phyloP scores from a whole-genome alignment of 1,139 yeast genomes.

The Debaryomycetaceae sp. region DNA sequence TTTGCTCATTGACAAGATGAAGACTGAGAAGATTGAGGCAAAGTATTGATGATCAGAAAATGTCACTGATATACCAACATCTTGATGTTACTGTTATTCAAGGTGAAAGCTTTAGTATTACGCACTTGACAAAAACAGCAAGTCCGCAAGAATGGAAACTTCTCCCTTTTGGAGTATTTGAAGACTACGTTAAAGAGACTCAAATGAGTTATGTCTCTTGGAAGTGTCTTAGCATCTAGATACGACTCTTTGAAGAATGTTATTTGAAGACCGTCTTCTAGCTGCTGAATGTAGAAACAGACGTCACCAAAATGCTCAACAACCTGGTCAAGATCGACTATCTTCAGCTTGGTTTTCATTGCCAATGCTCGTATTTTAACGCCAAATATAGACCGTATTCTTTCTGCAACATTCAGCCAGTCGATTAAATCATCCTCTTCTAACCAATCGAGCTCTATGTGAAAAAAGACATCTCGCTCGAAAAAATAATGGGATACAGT shows the following conservation, averaged over 20 bases:
- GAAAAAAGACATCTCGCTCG: not conserved
- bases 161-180: not conserved
- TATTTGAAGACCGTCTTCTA: not conserved
- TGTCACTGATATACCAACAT: not conserved
- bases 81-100: not conserved
- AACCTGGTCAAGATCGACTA: not conserved
- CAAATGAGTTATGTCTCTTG: not conserved
- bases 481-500: not conserved
- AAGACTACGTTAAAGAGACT: not conserved
- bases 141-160: not conserved
- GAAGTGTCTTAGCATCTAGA: not conserved
- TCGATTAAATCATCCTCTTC: not conserved
- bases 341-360: not conserved
- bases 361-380: not conserved
- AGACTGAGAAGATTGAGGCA: not conserved
- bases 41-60: not conserved
- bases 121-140: not conserved
- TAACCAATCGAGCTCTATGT: not conserved
- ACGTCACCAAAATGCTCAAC: not conserved
- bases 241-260: not conserved
- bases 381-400: not conserved
- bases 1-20: constrained; percentile 11
- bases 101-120: not conserved
- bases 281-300: not conserved
- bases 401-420: not conserved